Evolutionary conservation across 2,329 filamentous ascomycete species (phyloP).

Genomic region (Ceratocystis smalleyi): DNA sequence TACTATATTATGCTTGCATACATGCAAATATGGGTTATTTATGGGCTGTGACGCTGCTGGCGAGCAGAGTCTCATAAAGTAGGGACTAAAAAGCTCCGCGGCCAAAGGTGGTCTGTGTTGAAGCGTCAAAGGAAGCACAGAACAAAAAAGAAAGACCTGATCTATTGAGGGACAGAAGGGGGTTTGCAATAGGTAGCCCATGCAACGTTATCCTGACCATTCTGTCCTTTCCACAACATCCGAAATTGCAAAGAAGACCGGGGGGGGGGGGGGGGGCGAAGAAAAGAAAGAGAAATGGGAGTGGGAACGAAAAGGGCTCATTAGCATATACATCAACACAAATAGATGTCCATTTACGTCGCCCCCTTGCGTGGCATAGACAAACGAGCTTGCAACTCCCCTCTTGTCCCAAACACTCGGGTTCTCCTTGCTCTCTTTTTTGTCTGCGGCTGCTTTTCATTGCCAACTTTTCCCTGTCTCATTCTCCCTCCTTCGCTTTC

Average conservation of each 20-base stretch:
- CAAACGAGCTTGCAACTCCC: not conserved
- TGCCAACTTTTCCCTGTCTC: not conserved
- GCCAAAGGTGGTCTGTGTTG: not conserved
- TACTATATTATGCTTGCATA: no score
- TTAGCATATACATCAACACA: not conserved
- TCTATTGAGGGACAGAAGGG: not conserved
- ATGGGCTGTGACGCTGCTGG: not conserved
- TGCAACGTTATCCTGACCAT: not conserved
- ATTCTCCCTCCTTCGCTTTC: not conserved
- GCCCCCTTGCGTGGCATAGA: not conserved
- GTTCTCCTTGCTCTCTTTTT: slow-evolving; percentile 3
- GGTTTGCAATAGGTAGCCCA: not conserved
- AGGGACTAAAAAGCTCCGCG: slow-evolving; percentile 1
- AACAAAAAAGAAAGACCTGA: not conserved
- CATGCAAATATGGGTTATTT: no score
- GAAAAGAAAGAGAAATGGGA: not conserved
- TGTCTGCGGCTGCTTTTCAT: not conserved
- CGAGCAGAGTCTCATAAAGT: not conserved
- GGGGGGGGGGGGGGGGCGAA: not conserved
- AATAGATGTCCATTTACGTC: not conserved
- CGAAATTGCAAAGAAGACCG: not conserved
- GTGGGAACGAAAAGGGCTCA: not conserved
- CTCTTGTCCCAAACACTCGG: not conserved
- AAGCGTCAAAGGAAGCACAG: not conserved
- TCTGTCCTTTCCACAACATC: not conserved